Evolutionary conservation across 2,329 filamentous ascomycete species (phyloP).

Genomic region (Arachnopeziza araneosa): DNA sequence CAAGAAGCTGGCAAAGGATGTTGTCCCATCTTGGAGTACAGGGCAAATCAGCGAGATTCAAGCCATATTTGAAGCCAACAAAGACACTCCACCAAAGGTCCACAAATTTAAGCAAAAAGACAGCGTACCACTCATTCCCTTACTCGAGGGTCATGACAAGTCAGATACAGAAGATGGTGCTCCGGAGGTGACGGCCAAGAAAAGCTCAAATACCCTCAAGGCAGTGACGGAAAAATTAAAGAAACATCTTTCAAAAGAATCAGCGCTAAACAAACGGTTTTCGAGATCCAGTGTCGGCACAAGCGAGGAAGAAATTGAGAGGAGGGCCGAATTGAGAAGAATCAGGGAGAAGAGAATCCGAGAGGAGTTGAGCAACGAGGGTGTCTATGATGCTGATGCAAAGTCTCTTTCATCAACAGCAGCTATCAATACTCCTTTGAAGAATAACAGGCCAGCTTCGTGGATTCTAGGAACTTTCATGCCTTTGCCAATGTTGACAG

Average conservation of each 20-base stretch:
- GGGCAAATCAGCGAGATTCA: slow-evolving; percentile 19
- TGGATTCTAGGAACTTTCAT: slow-evolving; percentile 11
- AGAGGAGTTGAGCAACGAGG: slow-evolving; percentile 48
- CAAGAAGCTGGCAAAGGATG: slow-evolving; percentile 11
- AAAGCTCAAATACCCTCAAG: slow-evolving; percentile 36
- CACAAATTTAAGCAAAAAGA: slow-evolving; percentile 1
- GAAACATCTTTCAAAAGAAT: slow-evolving; percentile 41
- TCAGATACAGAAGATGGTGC: slow-evolving; percentile 28
- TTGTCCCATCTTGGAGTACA: slow-evolving; percentile 16
- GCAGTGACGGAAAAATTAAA: slow-evolving; percentile 36
- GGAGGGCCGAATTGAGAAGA: slow-evolving; percentile 50
- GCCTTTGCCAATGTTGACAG: slow-evolving; percentile 3
- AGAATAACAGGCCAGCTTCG: slow-evolving; percentile 2
- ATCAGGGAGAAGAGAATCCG: slow-evolving; percentile 53
- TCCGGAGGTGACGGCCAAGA: slow-evolving; percentile 38
- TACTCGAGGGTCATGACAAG: slow-evolving; percentile 13
- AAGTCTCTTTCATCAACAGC: slow-evolving; percentile 20
- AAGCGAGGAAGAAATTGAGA: slow-evolving; percentile 47
- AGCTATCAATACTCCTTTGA: slow-evolving; percentile 5
- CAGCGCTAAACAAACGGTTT: slow-evolving; percentile 33
- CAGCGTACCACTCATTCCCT: slow-evolving; percentile 6
- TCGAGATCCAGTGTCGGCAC: slow-evolving; percentile 39
- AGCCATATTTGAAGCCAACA: slow-evolving; percentile 23
- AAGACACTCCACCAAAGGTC: slow-evolving; percentile 1
- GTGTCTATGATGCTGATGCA: slow-evolving; percentile 34